Conservation (phyloP, 768 basidiomycete genomes). For the Lactarius hatsudake region DNA sequence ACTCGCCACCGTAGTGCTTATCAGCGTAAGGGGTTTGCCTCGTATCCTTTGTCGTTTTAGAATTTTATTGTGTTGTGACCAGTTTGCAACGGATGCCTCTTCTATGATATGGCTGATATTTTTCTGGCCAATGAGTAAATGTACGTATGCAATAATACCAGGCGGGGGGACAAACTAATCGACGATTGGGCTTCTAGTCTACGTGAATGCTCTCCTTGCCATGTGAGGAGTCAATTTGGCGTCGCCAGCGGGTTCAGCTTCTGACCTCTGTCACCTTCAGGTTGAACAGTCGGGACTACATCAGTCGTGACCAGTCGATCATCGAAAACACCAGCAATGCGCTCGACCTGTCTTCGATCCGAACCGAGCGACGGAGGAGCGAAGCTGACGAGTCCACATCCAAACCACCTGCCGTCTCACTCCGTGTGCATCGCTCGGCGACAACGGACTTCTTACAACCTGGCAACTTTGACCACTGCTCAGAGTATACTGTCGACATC, state of each 20-base stretch:
- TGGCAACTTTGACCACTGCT: neutral
- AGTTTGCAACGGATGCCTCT: neutral
- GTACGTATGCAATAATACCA: slow-evolving; percentile 32
- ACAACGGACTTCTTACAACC: neutral
- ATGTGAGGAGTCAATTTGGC: slow-evolving; percentile 37
- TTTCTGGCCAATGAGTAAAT: slow-evolving; percentile 49
- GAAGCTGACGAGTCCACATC: neutral
- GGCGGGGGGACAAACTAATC: neutral
- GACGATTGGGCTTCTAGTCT: slow-evolving; percentile 32
- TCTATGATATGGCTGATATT: neutral
- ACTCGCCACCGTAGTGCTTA: neutral
- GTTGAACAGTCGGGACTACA: slow-evolving; percentile 14
- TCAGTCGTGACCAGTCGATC: neutral
- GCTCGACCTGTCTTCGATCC: neutral
- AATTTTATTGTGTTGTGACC: too few species aligned
- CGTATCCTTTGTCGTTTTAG: neutral
- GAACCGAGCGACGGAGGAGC: neutral
- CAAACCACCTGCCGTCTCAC: neutral
- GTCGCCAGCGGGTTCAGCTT: neutral
- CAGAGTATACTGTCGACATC: neutral
- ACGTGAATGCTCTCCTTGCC: slow-evolving; percentile 40
- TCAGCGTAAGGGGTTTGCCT: slow-evolving; percentile 16
- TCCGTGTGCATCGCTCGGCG: neutral
- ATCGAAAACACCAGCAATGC: too few species aligned
- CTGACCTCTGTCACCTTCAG: slow-evolving; percentile 5